phyloP scores from a whole-genome alignment of 148 eudicot species.

The Heliosperma pusillum region DNA sequence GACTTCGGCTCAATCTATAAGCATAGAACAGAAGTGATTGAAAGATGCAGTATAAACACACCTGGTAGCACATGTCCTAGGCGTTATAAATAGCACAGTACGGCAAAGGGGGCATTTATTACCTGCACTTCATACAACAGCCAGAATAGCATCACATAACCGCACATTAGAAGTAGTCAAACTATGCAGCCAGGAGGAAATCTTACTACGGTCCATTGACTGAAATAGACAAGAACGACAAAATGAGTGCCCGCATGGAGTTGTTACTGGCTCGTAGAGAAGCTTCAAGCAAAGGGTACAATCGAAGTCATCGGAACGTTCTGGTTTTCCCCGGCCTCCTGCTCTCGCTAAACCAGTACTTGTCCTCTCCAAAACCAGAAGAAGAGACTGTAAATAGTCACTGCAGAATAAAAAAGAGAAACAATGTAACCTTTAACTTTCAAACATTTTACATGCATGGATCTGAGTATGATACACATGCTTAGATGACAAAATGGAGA shows the following conservation, averaged over 20 bases:
- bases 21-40: not conserved
- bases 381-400: conserved; percentile 44
- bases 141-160: conserved; percentile 17
- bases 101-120: conserved; percentile 91
- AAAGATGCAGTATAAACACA: conserved; percentile 25
- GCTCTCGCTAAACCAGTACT: conserved; percentile 30
- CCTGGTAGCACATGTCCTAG: conserved; percentile 80
- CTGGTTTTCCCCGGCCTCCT: conserved; percentile 54
- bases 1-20: not conserved
- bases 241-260: conserved; percentile 97
- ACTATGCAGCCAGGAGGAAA: conserved; percentile 14
- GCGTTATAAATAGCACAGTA: conserved; percentile 77
- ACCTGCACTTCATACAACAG: conserved; percentile 39
- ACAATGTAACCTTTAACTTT: conserved; percentile 5
- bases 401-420: conserved; percentile 36
- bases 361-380: conserved; percentile 49
- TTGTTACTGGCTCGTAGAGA: conserved; percentile 89
- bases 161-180: conserved; percentile 4
- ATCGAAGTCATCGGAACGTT: conserved; percentile 85
- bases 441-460: conserved; percentile 2
- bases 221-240: conserved; percentile 96
- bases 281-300: conserved; percentile 93
- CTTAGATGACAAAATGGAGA: conserved; percentile 10
- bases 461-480: conserved; percentile 3
- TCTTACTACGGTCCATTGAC: conserved; percentile 88